These are phyloP conservation scores for Adansonia rubrostipa DNA, from an alignment of 441 rosid species.

Conservation along the genomic window DNA sequence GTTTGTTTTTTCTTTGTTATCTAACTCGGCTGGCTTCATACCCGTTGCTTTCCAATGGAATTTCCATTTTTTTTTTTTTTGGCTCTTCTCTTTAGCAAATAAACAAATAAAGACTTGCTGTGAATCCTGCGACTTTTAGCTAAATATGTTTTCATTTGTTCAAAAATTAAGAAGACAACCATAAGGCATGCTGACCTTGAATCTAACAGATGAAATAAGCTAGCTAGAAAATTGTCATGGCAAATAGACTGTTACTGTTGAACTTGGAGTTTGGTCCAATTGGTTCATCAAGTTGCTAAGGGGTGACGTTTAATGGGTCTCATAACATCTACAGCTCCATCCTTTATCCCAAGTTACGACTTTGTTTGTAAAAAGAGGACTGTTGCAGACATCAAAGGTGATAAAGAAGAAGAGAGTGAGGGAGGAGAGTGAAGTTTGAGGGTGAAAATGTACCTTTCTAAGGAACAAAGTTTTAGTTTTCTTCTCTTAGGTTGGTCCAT, in stretches of 20 bases:
- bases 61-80: neutral
- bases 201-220: neutral
- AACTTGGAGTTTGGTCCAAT: too few species aligned
- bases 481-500: neutral
- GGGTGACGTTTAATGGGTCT: too few species aligned
- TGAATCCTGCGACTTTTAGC: neutral
- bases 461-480: neutral
- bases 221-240: neutral
- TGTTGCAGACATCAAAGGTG: too few species aligned
- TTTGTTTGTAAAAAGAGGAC: too few species aligned
- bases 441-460: neutral
- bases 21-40: neutral
- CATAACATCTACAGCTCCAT: too few species aligned
- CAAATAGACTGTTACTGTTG: too few species aligned
- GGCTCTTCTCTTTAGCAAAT: neutral
- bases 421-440: neutral
- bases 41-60: neutral
- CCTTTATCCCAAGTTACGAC: too few species aligned
- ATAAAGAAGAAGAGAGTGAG: neutral
- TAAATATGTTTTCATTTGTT: too few species aligned
- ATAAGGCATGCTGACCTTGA: neutral
- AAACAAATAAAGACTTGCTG: neutral
- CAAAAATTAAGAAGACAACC: too few species aligned
- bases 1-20: neutral
- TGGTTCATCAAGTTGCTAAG: too few species aligned